phyloP scores from a whole-genome alignment of 2,329 filamentous ascomycete genomes.

The Exserohilum turcica region DNA sequence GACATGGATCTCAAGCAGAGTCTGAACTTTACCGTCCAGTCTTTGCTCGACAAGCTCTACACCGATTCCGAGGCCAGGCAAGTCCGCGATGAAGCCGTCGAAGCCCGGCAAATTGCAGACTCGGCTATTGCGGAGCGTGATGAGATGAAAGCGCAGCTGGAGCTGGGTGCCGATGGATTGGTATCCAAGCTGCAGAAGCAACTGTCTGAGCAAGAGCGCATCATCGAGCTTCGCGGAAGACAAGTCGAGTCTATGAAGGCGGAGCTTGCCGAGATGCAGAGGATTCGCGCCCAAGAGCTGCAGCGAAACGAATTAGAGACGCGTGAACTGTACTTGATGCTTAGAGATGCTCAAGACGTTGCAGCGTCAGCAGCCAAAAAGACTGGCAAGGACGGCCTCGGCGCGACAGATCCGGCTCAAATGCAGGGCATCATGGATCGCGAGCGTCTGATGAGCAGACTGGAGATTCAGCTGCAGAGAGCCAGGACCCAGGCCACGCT shows the following conservation, averaged over 20 bases:
- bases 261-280: conserved; percentile 84
- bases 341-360: conserved; percentile 94
- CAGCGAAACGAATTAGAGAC: conserved; percentile 96
- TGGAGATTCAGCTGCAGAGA: conserved; percentile 93
- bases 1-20: conserved; percentile 99
- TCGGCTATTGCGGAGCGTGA: conserved; percentile 95
- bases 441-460: conserved; percentile 86
- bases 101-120: conserved; percentile 90
- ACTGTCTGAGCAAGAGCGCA: conserved; percentile 86
- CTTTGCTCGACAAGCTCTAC: conserved; percentile 89
- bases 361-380: conserved; percentile 84
- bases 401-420: conserved; percentile 70
- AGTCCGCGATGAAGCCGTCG: conserved; percentile 87
- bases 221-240: conserved; percentile 86
- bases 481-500: conserved; percentile 98
- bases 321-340: conserved; percentile 95
- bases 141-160: conserved; percentile 87
- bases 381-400: conserved; percentile 57
- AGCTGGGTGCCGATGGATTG: conserved; percentile 89
- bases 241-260: conserved; percentile 88
- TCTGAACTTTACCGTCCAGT: conserved; percentile 96
- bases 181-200: conserved; percentile 93
- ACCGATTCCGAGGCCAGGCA: conserved; percentile 94
- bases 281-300: conserved; percentile 83
- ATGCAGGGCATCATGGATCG: conserved; percentile 94